Evolutionary conservation across 202 grass and related monocot species (phyloP).

Genomic region (Carex arenaria): DNA sequence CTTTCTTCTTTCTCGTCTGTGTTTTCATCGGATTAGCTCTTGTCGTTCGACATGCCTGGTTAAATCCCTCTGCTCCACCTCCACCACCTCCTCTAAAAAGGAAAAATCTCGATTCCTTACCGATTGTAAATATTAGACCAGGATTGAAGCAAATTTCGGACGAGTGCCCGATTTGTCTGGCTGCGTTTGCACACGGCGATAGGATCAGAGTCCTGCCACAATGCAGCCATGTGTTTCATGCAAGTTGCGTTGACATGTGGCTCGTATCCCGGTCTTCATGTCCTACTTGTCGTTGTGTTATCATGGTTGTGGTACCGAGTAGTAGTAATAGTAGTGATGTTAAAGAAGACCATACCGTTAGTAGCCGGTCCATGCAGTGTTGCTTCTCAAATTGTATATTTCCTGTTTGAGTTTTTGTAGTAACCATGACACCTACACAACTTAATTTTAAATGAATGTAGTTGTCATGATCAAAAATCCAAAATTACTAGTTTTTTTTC

Average conservation of each 20-base stretch:
- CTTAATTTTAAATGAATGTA: slow-evolving; percentile 6
- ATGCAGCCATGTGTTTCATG: slow-evolving; percentile 68
- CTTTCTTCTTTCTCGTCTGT: slow-evolving; percentile 62
- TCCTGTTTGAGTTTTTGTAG: slow-evolving; percentile 15
- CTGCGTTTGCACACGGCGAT: slow-evolving; percentile 45
- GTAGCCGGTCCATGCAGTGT: neutral
- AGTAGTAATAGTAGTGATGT: neutral
- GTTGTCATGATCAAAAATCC: neutral
- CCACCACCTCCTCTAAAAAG: slow-evolving; percentile 18
- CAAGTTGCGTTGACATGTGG: slow-evolving; percentile 60
- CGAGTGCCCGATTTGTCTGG: slow-evolving; percentile 68
- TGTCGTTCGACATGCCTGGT: slow-evolving; percentile 39
- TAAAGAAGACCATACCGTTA: slow-evolving; percentile 16
- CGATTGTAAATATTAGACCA: slow-evolving; percentile 32
- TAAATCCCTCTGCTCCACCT: slow-evolving; percentile 45
- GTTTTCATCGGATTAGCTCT: slow-evolving; percentile 47
- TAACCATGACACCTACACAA: neutral
- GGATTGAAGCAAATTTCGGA: neutral
- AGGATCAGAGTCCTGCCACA: slow-evolving; percentile 49
- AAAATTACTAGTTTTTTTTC: neutral
- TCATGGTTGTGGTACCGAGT: slow-evolving; percentile 20
- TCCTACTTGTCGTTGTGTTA: slow-evolving; percentile 49
- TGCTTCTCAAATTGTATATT: slow-evolving; percentile 15
- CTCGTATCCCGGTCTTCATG: slow-evolving; percentile 50
- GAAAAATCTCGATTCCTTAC: slow-evolving; percentile 44